A percentile compares a stretch with the other conserved stretches of the same genome.
Conservation (phyloP, 306 rosid species). For the Acacia confusa region DNA sequence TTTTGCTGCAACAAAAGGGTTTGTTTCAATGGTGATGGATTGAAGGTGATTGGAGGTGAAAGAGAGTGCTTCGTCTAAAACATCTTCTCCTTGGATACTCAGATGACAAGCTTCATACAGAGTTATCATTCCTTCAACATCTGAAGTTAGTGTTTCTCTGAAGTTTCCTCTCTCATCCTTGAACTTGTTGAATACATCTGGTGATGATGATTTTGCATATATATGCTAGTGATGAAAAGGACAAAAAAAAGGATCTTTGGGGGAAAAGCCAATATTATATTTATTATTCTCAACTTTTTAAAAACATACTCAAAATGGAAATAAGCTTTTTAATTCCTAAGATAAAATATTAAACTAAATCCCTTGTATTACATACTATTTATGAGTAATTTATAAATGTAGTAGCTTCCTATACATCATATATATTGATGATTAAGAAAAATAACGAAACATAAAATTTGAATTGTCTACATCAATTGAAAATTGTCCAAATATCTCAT, state of each 20-base stretch:
- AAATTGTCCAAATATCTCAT: too few relatives aligned
- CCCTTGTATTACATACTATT: too few relatives aligned
- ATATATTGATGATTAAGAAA: too few relatives aligned
- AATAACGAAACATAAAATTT: too few relatives aligned
- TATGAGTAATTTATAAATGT: too few relatives aligned
- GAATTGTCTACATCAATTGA: too few relatives aligned
- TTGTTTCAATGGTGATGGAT: background rate
- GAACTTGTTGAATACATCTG: background rate
- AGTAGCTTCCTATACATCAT: too few relatives aligned
- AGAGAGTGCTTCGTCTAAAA: background rate
- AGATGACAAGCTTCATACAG: background rate
- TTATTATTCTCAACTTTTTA: too few relatives aligned
- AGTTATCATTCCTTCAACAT: background rate
- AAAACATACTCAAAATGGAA: too few relatives aligned
- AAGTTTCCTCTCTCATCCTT: background rate
- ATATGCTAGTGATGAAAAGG: background rate
- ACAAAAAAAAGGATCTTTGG: too few relatives aligned
- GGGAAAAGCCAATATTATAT: too few relatives aligned
- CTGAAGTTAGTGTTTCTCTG: background rate
- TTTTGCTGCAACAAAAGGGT: background rate
- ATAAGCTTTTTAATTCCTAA: background rate
- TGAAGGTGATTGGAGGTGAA: background rate
- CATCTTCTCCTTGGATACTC: background rate
- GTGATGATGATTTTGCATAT: background rate
- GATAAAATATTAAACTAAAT: background rate